Evolutionary conservation across 768 basidiomycete species (phyloP).

Genomic region (Phaeolepiota aurea): DNA sequence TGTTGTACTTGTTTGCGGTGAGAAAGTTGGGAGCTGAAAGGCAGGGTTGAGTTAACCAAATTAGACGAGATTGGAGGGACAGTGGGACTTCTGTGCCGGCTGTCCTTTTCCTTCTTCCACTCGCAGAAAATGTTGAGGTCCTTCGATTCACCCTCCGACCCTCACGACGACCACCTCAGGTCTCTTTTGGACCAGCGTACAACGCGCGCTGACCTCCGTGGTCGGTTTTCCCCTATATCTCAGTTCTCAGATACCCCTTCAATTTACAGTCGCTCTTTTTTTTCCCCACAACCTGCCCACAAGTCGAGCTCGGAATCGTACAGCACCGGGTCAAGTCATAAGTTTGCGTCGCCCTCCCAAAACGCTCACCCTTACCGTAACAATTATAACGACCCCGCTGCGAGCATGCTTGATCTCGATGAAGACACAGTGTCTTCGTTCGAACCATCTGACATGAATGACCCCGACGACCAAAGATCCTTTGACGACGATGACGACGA

Average conservation of each 20-base stretch:
- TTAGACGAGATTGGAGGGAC: too few species aligned
- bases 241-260: constrained; percentile 63
- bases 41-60: constrained; percentile 3
- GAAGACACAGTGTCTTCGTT: constrained; percentile 36
- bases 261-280: constrained; percentile 53
- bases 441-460: constrained; percentile 16
- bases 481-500: constrained; percentile 34
- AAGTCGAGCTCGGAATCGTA: constrained; percentile 3
- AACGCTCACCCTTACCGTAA: constrained; percentile 20
- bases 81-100: neutral
- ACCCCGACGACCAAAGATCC: constrained; percentile 19
- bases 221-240: constrained; percentile 46
- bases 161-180: constrained; percentile 39
- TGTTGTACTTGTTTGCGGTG: constrained; percentile 6
- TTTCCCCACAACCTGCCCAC: constrained; percentile 40
- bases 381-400: constrained; percentile 35
- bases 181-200: constrained; percentile 46
- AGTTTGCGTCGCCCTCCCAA: constrained; percentile 14
- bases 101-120: constrained; percentile 6
- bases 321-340: neutral
- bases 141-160: constrained; percentile 24
- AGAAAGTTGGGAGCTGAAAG: neutral
- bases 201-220: constrained; percentile 37
- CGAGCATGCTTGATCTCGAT: constrained; percentile 50
- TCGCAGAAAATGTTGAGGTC: constrained; percentile 33